A percentile compares a stretch with the other conserved stretches of the same genome.
Conservation (phyloP, 2,329 filamentous ascomycete species). For the Fusarium clavum region DNA sequence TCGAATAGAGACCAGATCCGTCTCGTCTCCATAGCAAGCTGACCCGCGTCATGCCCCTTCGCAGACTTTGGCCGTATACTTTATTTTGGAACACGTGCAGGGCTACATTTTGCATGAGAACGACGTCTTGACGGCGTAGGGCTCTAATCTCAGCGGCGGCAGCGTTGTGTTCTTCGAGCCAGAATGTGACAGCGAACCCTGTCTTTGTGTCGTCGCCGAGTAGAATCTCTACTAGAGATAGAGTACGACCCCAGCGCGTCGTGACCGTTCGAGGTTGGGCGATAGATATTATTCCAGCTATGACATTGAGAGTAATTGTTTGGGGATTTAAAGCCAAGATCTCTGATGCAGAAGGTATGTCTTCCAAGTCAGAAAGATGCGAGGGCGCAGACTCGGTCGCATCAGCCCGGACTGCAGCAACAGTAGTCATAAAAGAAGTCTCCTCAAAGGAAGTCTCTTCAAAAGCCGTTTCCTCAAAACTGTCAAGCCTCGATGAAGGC, state of each 20-base stretch:
- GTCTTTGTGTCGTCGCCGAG: conserved; percentile 88
- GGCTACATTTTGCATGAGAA: conserved; percentile 83
- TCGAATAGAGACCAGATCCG: conserved; percentile 66
- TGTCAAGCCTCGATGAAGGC: conserved; percentile 68
- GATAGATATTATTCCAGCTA: conserved; percentile 83
- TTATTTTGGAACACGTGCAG: conserved; percentile 78
- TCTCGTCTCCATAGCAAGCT: conserved; percentile 70
- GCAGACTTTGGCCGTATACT: conserved; percentile 87
- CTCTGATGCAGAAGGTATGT: conserved; percentile 75
- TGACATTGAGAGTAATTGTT: conserved; percentile 83
- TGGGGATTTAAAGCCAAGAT: conserved; percentile 78
- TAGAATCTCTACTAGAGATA: conserved; percentile 79
- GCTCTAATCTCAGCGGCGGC: conserved; percentile 50
- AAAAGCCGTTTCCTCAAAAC: conserved; percentile 43
- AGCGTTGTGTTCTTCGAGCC: conserved; percentile 67
- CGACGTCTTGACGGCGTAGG: conserved; percentile 77
- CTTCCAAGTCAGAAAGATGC: conserved; percentile 67
- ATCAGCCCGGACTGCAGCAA: conserved; percentile 47
- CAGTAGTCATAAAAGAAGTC: conserved; percentile 55
- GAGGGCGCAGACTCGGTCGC: conserved; percentile 45
- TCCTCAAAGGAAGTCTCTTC: conserved; percentile 44
- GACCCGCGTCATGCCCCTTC: conserved; percentile 75
- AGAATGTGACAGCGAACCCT: conserved; percentile 86
- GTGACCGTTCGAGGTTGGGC: conserved; percentile 74
- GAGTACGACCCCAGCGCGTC: conserved; percentile 71